A percentile compares a stretch with the other conserved stretches of the same genome.
Evolutionary conservation across 768 basidiomycete genomes (phyloP).

Genomic region (Boletus bicolor): DNA sequence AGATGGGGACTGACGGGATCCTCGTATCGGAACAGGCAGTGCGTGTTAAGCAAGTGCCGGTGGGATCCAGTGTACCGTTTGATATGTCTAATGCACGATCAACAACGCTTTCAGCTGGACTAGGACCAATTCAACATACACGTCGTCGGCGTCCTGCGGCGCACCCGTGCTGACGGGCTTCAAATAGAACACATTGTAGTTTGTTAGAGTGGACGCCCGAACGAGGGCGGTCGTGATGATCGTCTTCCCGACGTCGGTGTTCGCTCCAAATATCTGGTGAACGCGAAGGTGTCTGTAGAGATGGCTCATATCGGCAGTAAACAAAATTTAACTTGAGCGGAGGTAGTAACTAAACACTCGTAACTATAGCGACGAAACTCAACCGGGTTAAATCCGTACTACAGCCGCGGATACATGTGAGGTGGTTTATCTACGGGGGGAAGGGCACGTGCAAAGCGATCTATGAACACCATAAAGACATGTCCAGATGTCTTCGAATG

Average conservation of each 20-base stretch:
- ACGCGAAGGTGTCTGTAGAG: constrained; percentile 83
- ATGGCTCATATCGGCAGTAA: constrained; percentile 55
- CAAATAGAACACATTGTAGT: constrained; percentile 59
- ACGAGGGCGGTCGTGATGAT: constrained; percentile 83
- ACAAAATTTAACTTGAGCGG: neutral
- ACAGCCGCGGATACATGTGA: constrained; percentile 12
- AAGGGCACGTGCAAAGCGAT: constrained; percentile 2
- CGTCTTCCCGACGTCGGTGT: constrained; percentile 96
- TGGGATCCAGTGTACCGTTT: constrained; percentile 45
- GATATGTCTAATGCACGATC: constrained; percentile 54
- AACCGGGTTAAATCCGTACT: constrained; percentile 18
- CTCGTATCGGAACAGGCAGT: constrained; percentile 79
- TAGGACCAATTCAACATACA: constrained; percentile 43
- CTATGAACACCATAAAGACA: constrained; percentile 24
- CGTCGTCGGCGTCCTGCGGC: constrained; percentile 76
- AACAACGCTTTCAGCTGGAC: neutral
- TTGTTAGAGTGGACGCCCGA: constrained; percentile 63
- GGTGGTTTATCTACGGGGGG: neutral
- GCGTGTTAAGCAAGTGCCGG: constrained; percentile 45
- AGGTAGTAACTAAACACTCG: neutral
- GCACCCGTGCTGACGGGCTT: constrained; percentile 94
- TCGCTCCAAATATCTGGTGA: constrained; percentile 92
- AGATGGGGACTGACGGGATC: constrained; percentile 94
- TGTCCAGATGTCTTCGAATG: constrained; percentile 24
- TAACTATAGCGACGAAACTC: neutral